These are phyloP conservation scores for Kurtzmaniella quercitrusa DNA, from an alignment of 1,139 yeast genomes.

Conservation along the genomic window DNA sequence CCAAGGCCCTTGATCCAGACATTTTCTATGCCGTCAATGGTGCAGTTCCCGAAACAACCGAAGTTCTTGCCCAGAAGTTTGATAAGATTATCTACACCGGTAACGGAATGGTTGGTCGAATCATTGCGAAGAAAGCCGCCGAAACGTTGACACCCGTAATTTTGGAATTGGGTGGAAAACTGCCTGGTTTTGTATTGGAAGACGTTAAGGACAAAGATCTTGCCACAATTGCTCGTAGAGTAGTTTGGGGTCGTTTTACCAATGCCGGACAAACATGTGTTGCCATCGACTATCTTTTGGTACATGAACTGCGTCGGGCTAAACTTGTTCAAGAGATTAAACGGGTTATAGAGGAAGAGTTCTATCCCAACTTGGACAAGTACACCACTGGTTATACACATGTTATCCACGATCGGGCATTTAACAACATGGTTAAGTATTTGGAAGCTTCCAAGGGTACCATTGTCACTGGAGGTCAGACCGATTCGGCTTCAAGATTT, in stretches of 20 bases:
- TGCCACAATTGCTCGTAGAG: conserved; percentile 56
- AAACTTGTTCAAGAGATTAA: conserved; percentile 47
- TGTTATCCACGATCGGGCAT: conserved; percentile 61
- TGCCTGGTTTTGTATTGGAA: conserved; percentile 71
- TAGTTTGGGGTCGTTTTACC: conserved; percentile 73
- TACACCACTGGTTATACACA: conserved; percentile 49
- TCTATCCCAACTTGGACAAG: conserved; percentile 38
- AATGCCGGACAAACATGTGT: conserved; percentile 94
- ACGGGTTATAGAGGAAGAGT: conserved; percentile 38
- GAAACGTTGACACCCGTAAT: conserved; percentile 76
- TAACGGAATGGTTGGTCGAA: conserved; percentile 67
- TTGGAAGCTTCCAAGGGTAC: conserved; percentile 56
- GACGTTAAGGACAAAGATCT: conserved; percentile 44
- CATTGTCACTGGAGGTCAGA: conserved; percentile 55
- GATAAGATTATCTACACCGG: conserved; percentile 92
- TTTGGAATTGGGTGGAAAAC: conserved; percentile 91
- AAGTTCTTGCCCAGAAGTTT: conserved; percentile 60
- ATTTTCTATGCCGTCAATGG: conserved; percentile 69
- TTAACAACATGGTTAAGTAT: conserved; percentile 42
- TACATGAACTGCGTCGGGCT: conserved; percentile 55
- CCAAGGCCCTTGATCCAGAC: conserved; percentile 51
- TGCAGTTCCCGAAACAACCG: conserved; percentile 65
- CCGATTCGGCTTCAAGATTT: conserved; percentile 42
- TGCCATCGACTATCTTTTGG: conserved; percentile 77
- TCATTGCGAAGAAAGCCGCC: conserved; percentile 80